Base-by-base conservation (phyloP, 768 basidiomycete genomes). In the Mycena haematopus region DNA sequence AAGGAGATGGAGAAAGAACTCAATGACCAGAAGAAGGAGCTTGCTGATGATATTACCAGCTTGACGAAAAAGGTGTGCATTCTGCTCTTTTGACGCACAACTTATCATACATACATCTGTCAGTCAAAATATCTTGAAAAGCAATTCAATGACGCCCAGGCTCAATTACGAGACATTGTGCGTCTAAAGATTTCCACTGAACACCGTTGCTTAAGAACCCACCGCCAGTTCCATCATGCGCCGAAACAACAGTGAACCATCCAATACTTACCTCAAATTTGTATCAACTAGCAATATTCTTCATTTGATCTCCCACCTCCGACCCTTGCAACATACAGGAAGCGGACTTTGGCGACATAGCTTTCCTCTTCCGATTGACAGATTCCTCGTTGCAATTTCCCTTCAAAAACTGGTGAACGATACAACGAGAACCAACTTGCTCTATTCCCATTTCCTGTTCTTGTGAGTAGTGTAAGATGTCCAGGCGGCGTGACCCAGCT, bases 51-150 rank as follows among this genome's bases (percentile, higher is more conserved):
- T 67, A 88, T 97, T 46, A 80, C 80, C 33, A 93, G 77, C 72
- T 74, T 97, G 40, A 86, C 84, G 46, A 98, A 97, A 78, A 98
- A 98, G 85, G 93, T 93, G 58, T 21, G 70, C 63, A 42, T 22
- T 42, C 24, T 8, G 13, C 44, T 27, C 40, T 44, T 31, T 27
- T 51, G 25, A 10, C n/a, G 1, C 3, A 19, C 15, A 0, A 25
- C 46, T 57, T 19, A 49, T 29, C 6, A 22, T 9, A 47, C 65
- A 24, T 33, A 3, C 19, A 15, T 10, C 22, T 6, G 0, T 50
- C 62, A 95, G 93, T 82, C 87, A 25, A 96, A 96, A 76, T 96
- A 90, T 74, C 82, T 97, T 2, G 95, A 97, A 75, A 96, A 96
- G 70, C 94, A 96, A 71, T 92, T 91, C 72, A 91, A 89, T 58